A percentile compares a stretch with the other conserved stretches of the same genome.
These are phyloP conservation scores for Trichoderma erinaceum DNA, from an alignment of 495 filamentous ascomycete species.

Conservation along the genomic window DNA sequence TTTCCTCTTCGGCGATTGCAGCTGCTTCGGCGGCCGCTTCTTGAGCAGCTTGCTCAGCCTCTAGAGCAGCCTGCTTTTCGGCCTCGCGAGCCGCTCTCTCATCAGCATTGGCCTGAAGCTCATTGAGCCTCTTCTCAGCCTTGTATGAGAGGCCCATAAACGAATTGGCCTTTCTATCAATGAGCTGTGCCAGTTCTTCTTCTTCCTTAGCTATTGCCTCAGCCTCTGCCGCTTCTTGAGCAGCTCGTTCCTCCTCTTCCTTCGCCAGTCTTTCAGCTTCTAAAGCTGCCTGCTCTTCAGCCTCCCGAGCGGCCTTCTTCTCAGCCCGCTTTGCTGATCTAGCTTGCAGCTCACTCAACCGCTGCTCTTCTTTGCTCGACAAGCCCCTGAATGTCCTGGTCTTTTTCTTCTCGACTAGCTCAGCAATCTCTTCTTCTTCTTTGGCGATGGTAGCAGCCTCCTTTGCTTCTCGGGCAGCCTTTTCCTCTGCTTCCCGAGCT, in stretches of 20 bases:
- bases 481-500: slow-evolving; percentile 16
- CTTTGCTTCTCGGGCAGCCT: slow-evolving; percentile 20
- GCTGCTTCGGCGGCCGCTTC: slow-evolving; percentile 10
- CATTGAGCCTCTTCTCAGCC: slow-evolving; percentile 21
- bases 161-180: slow-evolving; percentile 15
- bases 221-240: slow-evolving; percentile 20
- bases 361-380: not conserved
- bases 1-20: not conserved
- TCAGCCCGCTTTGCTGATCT: not conserved
- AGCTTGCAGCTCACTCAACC: not conserved
- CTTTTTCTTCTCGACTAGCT: slow-evolving; percentile 23
- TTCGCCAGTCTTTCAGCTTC: slow-evolving; percentile 14
- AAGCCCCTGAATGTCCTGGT: not conserved
- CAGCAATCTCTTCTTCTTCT: not conserved
- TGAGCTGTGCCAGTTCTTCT: not conserved
- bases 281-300: slow-evolving; percentile 19
- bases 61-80: slow-evolving; percentile 1
- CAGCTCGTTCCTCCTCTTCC: slow-evolving; percentile 22
- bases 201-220: slow-evolving; percentile 13
- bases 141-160: not conserved
- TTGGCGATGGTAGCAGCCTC: slow-evolving; percentile 17
- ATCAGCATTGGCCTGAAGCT: slow-evolving; percentile 20
- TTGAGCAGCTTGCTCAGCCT: slow-evolving; percentile 17
- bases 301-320: slow-evolving; percentile 22
- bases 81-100: slow-evolving; percentile 22